Evolutionary conservation across 768 basidiomycete genomes (phyloP), one percentile per base, ranked within the genome.

Genomic region (Goffeauzyma gilvescens): DNA sequence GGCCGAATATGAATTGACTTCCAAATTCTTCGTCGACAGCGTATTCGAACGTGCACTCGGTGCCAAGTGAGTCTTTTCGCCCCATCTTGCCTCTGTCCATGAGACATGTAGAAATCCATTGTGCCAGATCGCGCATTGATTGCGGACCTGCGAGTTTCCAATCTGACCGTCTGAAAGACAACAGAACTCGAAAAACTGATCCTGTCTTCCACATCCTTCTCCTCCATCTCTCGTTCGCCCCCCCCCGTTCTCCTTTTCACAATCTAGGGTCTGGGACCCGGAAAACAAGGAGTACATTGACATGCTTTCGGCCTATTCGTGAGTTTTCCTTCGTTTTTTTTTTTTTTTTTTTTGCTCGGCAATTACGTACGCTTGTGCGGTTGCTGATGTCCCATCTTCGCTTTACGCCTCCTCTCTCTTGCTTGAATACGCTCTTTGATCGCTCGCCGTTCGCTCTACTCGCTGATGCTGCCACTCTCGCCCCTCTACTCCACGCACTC

Each of bases 271-370:
- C 61, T 90, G 83, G 81, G 89, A 93, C 60, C 81, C 80, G 3
- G 87, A 90, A 71, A 89, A 87, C 50, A 78, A 74, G 39, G 81
- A 87, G 59, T 98, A 93, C 66, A 86, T 95, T 49, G 93, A 98
- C 58, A 93, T 95, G 83, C 71, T 98, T 15, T 83, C 84, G 33
- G 93, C 93, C 22, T 96, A 96, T 68, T 89, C 84, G 83, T 89
- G 61, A 68, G 79, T 68, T 14, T 14, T 17, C 14, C 30, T 25
- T 5, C 20, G 18, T 45, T 42, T 35, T 4, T 24, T 34, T 44
- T 33, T 60, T 32, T 40, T 8, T 32, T 20, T 31, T 38, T 21
- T 41, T 32, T 17, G 4, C 12, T 18, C 21, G 10, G 20, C 24
- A 22, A 20, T 36, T 54, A 14, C 25, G 34, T 12, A 48, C 36